A percentile compares a stretch with the other conserved stretches of the same genome.
phyloP scores from a whole-genome alignment of 257 asterid genomes.

The Nicotiana paniculata region DNA sequence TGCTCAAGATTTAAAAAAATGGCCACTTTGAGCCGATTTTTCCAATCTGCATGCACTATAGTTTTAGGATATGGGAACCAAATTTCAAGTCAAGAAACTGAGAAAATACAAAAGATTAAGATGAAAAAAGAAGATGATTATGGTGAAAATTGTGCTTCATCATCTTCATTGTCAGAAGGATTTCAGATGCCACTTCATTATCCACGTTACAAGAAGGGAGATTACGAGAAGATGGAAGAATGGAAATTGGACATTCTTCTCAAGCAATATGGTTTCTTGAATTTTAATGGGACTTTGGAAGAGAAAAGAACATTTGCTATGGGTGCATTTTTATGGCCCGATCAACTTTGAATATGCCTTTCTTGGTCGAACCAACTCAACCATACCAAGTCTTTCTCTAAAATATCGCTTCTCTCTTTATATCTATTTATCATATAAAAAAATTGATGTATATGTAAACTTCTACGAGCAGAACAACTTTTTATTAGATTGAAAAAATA shows the following conservation, averaged over 20 bases:
- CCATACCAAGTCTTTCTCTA: too few relatives aligned
- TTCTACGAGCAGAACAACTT: neutral
- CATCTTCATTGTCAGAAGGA: too few relatives aligned
- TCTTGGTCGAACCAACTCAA: too few relatives aligned
- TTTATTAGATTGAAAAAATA: too few relatives aligned
- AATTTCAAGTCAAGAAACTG: neutral
- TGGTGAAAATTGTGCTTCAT: too few relatives aligned
- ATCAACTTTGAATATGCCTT: neutral
- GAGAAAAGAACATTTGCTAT: neutral
- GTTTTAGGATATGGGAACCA: neutral
- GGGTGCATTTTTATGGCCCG: neutral
- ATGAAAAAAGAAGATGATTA: neutral
- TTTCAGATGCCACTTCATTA: neutral
- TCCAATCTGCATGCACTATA: neutral
- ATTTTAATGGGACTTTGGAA: neutral
- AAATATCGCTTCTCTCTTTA: neutral
- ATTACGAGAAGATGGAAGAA: neutral
- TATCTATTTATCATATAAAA: too few relatives aligned
- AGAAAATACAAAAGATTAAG: neutral
- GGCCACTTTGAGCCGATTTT: neutral
- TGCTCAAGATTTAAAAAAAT: neutral
- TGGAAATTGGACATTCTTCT: neutral
- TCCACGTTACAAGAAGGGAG: neutral
- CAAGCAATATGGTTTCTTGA: neutral
- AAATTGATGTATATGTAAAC: too few relatives aligned